Conservation (phyloP, 768 basidiomycete genomes). For the Strobilomyces dryophilus region DNA sequence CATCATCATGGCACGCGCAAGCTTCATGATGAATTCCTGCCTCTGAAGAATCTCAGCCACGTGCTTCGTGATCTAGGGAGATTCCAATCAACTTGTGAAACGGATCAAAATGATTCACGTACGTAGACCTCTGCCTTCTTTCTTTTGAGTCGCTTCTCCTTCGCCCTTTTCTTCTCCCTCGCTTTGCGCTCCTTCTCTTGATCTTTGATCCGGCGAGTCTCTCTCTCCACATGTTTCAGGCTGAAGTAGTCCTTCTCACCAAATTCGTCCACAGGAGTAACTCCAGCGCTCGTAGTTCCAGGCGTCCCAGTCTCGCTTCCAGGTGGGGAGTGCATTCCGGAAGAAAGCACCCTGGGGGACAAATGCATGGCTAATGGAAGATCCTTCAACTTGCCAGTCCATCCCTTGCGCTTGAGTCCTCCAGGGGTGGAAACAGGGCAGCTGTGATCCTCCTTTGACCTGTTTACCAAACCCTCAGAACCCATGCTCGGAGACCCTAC, state of each 20-base stretch:
- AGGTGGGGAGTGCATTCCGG: slow-evolving; percentile 8
- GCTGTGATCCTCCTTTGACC: neutral
- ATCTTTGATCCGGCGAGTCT: slow-evolving; percentile 17
- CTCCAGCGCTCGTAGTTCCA: slow-evolving; percentile 12
- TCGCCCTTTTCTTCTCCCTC: slow-evolving; percentile 27
- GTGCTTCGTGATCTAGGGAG: slow-evolving; percentile 67
- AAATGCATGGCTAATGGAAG: slow-evolving; percentile 30
- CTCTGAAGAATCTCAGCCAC: slow-evolving; percentile 78
- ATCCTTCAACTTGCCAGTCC: slow-evolving; percentile 38
- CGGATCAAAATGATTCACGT: slow-evolving; percentile 23
- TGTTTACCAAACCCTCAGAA: slow-evolving; percentile 3
- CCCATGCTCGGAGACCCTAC: slow-evolving; percentile 13
- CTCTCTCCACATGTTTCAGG: slow-evolving; percentile 26
- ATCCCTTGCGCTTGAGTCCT: slow-evolving; percentile 20
- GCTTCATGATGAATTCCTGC: slow-evolving; percentile 82
- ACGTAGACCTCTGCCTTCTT: slow-evolving; percentile 78
- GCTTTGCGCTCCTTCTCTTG: slow-evolving; percentile 35
- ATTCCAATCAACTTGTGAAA: neutral
- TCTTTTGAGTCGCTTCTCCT: slow-evolving; percentile 48
- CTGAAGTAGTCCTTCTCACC: slow-evolving; percentile 30
- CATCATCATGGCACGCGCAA: slow-evolving; percentile 85
- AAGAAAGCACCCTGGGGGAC: slow-evolving; percentile 8
- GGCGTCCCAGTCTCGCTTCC: slow-evolving; percentile 21
- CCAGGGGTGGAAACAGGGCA: slow-evolving; percentile 2
- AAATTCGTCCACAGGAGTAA: slow-evolving; percentile 17